Base-by-base conservation (phyloP, 2,329 filamentous ascomycete genomes). In the Clarireedia homoeocarpa region DNA sequence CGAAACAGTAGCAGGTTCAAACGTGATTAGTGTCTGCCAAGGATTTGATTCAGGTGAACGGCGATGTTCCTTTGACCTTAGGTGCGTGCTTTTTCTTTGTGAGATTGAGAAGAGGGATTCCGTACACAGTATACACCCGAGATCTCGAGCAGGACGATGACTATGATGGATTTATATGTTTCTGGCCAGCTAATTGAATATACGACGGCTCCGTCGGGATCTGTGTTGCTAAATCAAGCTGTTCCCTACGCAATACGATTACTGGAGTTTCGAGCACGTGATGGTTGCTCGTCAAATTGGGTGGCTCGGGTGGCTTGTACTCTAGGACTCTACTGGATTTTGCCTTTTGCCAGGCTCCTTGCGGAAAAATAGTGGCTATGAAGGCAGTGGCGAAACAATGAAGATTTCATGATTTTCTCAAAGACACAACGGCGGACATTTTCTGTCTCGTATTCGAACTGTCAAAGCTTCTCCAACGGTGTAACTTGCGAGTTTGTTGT, bases 121-220 rank as follows among this genome's bases (percentile, higher is more conserved):
- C 20, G 20, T 20, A 20, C 20, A 20, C 20, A 20, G 20, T 20
- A 20, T 14, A 47, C 27, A 27, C 42, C 26, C 12, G 26, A 34
- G 10, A 34, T 34, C 30, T 34, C 5, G 1, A 1, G 30, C 30
- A 34, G 30, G 30, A 34, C 4, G 30, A 34, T 34, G 30, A 12
- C 30, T 34, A 9, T 30, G 27, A 34, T 34, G 10, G 12, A 34
- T 48, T 48, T 53, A 39, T 40, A 38, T 48, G 2, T 30, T 26
- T 45, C 30, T 27, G 4, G 40, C 12, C 12, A 12, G 10, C 12
- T 34, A 36, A 27, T 12, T 20, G 17, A 12, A 14, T 24, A 54
- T 42, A 54, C 34, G 51, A 54, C 52, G 52, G 52, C 52, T 49
- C 49, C 45, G 39, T 54, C 52, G 52, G 52, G 48, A 48, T 49